These are phyloP conservation scores for Papiliotrema flavescens DNA, from an alignment of 1,284 basidiomycete genomes.

Conservation along the genomic window DNA sequence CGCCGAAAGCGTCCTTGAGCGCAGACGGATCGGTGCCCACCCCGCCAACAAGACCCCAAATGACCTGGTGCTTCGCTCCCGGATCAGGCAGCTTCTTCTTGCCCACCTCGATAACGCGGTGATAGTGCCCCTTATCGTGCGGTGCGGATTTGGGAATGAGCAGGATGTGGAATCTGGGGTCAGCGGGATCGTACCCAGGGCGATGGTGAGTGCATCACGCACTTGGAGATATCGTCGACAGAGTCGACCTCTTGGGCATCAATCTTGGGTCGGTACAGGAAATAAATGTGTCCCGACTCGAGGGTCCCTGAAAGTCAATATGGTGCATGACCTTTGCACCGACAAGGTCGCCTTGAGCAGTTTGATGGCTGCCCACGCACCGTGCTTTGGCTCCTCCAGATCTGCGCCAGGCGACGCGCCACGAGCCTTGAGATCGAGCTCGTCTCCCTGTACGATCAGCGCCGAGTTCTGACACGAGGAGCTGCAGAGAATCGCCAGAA, in stretches of 20 bases:
- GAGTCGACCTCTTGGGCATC: constrained; percentile 56
- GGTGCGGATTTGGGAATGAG: constrained; percentile 56
- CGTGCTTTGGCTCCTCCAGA: constrained; percentile 28
- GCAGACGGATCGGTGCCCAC: constrained; percentile 56
- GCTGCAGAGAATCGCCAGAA: background rate
- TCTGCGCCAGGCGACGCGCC: constrained; percentile 5
- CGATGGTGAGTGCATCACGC: background rate
- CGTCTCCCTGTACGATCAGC: background rate
- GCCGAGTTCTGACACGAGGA: background rate
- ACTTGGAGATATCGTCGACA: constrained; percentile 59
- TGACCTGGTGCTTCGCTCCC: constrained; percentile 53
- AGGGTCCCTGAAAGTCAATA: constrained; percentile 31
- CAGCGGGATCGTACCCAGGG: background rate
- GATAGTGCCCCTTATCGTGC: constrained; percentile 49
- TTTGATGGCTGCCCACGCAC: constrained; percentile 7
- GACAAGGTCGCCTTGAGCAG: background rate
- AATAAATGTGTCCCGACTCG: constrained; percentile 55
- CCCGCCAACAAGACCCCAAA: constrained; percentile 58
- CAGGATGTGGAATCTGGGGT: constrained; percentile 56
- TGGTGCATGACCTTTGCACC: too few relatives aligned
- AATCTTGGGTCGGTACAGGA: constrained; percentile 64
- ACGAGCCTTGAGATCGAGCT: constrained; percentile 2
- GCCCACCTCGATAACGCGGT: constrained; percentile 58
- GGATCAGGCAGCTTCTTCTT: constrained; percentile 63
- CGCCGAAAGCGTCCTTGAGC: constrained; percentile 56